Evolutionary conservation across 2,329 filamentous ascomycete genomes (phyloP), one percentile per base, ranked within the genome.

Genomic region (Verruconis gallopava): DNA sequence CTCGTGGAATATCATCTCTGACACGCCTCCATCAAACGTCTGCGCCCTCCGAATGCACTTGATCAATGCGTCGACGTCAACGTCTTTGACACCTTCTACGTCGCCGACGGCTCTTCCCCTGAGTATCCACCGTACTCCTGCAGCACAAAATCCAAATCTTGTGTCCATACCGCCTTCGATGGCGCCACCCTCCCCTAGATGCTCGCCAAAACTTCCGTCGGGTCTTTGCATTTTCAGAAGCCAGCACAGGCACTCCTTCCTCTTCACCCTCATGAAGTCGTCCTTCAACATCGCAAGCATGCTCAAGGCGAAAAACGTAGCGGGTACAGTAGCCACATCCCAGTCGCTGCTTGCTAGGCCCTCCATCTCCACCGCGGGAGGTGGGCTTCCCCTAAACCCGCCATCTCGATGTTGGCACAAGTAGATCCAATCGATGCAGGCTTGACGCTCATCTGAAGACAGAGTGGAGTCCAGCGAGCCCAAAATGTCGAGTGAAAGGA

Each of bases 161-260:
- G 86, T 81, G 60, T 98, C 91, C 43, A 75, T 73, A 0, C 85
- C 85, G 0, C 89, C 89, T 25, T 78, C 74, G n/a, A 89, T 67
- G 28, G 62, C 62, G 11, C 67, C 72, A 50, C 56, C 68, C 4
- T 75, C 73, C 3, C 71, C 72, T 2, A 89, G 56, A 1, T 84
- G 73, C 61, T 98, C 88, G 0, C 88, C 91, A 58, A 98, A 96
- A 52, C 86, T 93, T 2, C 91, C 91, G 56, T 96, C 84, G 0
- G 66, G 60, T 19, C 86, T 73, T 65, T 98, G 91, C 58, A 96
- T 62, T 40, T 60, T 71, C 43, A 65, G 70, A 48, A 98, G 62
- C 86, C 89, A 95, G 32, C 61, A 54, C 49, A 96, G 59, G 46
- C 82, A 81, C 46, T 74, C 73, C 32, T 53, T 65, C 44, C 84